Conservation (phyloP, 768 basidiomycete species). For the Hemileccinum rubropunctum region DNA sequence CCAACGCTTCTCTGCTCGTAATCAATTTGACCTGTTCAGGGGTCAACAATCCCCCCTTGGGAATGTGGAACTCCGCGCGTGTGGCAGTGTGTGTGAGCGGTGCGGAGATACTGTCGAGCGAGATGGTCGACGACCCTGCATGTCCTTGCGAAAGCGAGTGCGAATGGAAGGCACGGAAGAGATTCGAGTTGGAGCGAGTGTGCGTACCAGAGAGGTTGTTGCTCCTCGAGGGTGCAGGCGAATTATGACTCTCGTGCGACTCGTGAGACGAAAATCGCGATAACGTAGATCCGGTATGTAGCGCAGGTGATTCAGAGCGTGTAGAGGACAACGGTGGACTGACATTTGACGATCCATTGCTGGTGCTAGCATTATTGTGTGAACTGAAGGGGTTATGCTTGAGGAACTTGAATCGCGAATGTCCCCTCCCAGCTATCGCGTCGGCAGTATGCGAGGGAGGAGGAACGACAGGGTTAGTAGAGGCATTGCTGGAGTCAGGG, state of each 20-base stretch:
- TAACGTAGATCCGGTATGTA: slow-evolving; percentile 17
- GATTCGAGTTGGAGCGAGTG: slow-evolving; percentile 34
- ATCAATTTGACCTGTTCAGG: slow-evolving; percentile 64
- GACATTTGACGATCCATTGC: too few species aligned
- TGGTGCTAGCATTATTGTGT: slow-evolving; percentile 12
- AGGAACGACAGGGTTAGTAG: not conserved
- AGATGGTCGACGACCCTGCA: slow-evolving; percentile 65
- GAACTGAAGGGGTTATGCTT: slow-evolving; percentile 37
- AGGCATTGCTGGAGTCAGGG: slow-evolving; percentile 13
- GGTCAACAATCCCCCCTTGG: slow-evolving; percentile 42
- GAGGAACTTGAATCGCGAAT: slow-evolving; percentile 51
- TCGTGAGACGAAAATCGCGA: slow-evolving; percentile 24
- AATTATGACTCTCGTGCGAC: slow-evolving; percentile 16
- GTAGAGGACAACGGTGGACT: slow-evolving; percentile 14
- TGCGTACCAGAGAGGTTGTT: slow-evolving; percentile 36
- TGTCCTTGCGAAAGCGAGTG: slow-evolving; percentile 30
- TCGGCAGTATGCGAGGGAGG: not conserved
- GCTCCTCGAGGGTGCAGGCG: slow-evolving; percentile 25
- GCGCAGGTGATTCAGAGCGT: slow-evolving; percentile 19
- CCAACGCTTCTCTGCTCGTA: slow-evolving; percentile 62
- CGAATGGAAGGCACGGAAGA: slow-evolving; percentile 40
- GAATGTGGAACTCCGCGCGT: slow-evolving; percentile 69
- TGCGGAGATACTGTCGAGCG: slow-evolving; percentile 69
- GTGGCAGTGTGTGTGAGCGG: slow-evolving; percentile 72
- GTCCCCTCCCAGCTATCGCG: slow-evolving; percentile 4